A percentile compares a stretch with the other conserved stretches of the same genome.
Conservation (phyloP, 2,329 filamentous ascomycete species). For the Knufia fluminis region DNA sequence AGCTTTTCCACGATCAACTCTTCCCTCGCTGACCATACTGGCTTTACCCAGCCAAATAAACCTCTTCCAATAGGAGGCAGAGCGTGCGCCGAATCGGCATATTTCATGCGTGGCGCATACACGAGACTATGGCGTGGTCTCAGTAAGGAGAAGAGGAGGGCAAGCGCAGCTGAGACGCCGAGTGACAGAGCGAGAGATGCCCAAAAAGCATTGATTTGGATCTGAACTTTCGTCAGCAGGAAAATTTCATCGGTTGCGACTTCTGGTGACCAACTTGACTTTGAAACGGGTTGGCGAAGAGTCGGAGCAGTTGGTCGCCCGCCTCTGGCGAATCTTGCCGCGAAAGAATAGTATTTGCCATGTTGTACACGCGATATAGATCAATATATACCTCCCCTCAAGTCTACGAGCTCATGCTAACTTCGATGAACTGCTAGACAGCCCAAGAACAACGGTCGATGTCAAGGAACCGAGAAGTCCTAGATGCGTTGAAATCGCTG, state of each 20-base stretch:
- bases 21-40: slow-evolving; percentile 70
- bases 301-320: slow-evolving; percentile 32
- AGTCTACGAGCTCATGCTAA: not conserved
- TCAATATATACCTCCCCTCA: not conserved
- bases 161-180: slow-evolving; percentile 62
- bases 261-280: slow-evolving; percentile 29
- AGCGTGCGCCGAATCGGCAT: slow-evolving; percentile 81
- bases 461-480: not conserved
- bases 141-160: slow-evolving; percentile 75
- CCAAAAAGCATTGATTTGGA: slow-evolving; percentile 56
- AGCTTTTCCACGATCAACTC: slow-evolving; percentile 67
- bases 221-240: slow-evolving; percentile 31
- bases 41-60: slow-evolving; percentile 77
- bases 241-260: not conserved
- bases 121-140: slow-evolving; percentile 86
- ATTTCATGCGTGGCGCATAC: slow-evolving; percentile 87
- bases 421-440: not conserved
- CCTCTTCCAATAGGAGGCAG: slow-evolving; percentile 79
- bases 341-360: slow-evolving; percentile 12
- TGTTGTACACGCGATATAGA: slow-evolving; percentile 9
- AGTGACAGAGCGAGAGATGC: slow-evolving; percentile 74
- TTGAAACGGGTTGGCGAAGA: slow-evolving; percentile 39
- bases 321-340: not conserved
- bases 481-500: not conserved
- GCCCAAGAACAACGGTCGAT: not conserved